Base-by-base conservation (phyloP, 495 filamentous ascomycete species). In the Cercophora sp. region DNA sequence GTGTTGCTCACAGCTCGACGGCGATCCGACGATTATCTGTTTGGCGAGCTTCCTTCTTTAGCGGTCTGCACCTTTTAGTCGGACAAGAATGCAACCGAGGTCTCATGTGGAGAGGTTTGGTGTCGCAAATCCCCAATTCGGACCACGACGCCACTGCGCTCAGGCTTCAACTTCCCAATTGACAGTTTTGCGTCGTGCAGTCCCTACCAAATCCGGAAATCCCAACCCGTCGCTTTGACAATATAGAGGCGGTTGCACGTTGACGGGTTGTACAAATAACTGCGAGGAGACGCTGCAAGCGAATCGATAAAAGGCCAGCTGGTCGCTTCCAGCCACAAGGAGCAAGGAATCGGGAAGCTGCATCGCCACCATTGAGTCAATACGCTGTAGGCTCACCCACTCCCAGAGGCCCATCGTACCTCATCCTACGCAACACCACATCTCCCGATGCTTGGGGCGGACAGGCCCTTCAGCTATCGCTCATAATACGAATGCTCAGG, bases 401-500 rank as follows among this genome's bases (percentile, higher is more conserved):
- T n/a, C n/a, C n/a, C n/a, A n/a, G n/a, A n/a, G n/a, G 26, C 10
- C 32, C 34, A 20, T 20, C 9, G 19, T 29, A 29, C 29, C 27
- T 24, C 24, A 24, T 15, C 24, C 41, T 24, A 47, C 9, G 22
- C 35, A 29, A 29, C 39, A 51, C 8, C 6, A n/a, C 9, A 11
- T 23, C 27, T 23, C 6, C 18, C n/a, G n/a, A 45, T 27, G 53
- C 18, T 20, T n/a, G 5, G 23, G 35, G 25, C n/a, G 31, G n/a
- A 39, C 8, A 34, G 16, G 4, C 22, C 16, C 40, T 40, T 29
- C 9, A n/a, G n/a, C 32, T 61, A 61, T 49, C 51, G 39, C 39
- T 60, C 53, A 41, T 70, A 68, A 37, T 75, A 71, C 2, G 58
- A 54, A 51, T 68, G 63, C 34, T 63, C 63, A 5, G 54, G 45